phyloP scores from a whole-genome alignment of 2,329 filamentous ascomycete species.

The Cyanodermella asteris region DNA sequence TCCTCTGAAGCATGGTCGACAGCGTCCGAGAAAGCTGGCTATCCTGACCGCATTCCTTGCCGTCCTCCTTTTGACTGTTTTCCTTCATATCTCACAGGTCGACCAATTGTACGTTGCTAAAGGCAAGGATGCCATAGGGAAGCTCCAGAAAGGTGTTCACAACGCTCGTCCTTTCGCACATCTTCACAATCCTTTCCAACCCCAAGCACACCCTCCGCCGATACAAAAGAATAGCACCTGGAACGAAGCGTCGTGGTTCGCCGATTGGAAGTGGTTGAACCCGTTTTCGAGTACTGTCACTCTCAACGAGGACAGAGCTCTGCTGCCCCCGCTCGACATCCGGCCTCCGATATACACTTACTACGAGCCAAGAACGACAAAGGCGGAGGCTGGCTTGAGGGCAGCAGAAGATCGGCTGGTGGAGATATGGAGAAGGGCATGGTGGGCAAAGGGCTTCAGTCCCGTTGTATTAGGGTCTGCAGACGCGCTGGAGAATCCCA shows the following conservation, averaged over 20 bases:
- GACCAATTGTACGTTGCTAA: too few species aligned
- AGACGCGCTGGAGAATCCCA: constrained; percentile 65
- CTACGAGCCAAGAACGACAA: constrained; percentile 46
- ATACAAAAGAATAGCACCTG: constrained; percentile 53
- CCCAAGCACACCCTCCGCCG: constrained; percentile 47
- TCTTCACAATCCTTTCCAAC: constrained; percentile 41
- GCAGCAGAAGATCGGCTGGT: constrained; percentile 60
- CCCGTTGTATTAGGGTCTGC: constrained; percentile 59
- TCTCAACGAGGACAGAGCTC: constrained; percentile 59
- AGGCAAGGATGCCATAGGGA: too few species aligned
- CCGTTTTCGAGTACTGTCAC: constrained; percentile 67
- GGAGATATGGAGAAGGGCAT: constrained; percentile 73
- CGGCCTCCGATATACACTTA: constrained; percentile 75
- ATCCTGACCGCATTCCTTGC: too few species aligned
- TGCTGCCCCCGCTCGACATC: constrained; percentile 53
- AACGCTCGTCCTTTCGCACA: too few species aligned
- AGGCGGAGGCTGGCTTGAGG: constrained; percentile 39
- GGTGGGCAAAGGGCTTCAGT: constrained; percentile 85
- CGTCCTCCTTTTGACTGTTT: too few species aligned
- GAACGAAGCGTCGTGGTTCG: constrained; percentile 63
- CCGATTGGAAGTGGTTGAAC: constrained; percentile 73
- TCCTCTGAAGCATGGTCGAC: too few species aligned
- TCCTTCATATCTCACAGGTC: too few species aligned
- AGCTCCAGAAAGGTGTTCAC: too few species aligned
- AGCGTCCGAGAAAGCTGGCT: too few species aligned